Base-by-base conservation (phyloP, 306 rosid species). In the Cicer chorassanicum region DNA sequence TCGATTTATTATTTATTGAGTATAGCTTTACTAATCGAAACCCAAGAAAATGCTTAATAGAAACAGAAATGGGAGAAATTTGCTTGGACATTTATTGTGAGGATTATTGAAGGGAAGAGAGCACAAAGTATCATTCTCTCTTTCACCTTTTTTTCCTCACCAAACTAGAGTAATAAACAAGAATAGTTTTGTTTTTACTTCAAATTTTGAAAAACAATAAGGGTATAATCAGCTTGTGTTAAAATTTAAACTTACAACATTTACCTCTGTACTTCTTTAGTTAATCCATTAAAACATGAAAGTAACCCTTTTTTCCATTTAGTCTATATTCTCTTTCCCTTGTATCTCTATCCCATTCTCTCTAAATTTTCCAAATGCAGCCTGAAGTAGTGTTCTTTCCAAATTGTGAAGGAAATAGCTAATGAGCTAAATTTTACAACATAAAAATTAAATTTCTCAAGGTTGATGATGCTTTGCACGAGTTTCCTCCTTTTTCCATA, bases 371-470 rank as follows among this genome's bases (percentile, higher is more conserved):
- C 15, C 18, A 56, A 70, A 57, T 39, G 39, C 46, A 49, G 62
- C 68, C 53, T 45, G 41, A 10, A 54, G 78, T 65, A 18, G 42
- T 15, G 6, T 55, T 70, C 71, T 62, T 34, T 42, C 63, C 57
- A 59, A 51, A 40, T 29, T 77, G 56, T 14, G 77, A 45, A 48
- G 53, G 75, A 39, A 74, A 62, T 55, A 9, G 29, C 62, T 15
- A 68, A 53, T 68, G 59, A 46, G 15, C 74, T 62, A 53, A 51
- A 51, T 12, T 78, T 72, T 68, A 78, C 86, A 73, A 24, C 42
- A 62, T 48, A 70, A n/a, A 63, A 55, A 24, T 13, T 41, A 45
- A 56, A 65, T 56, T 65, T 48, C 60, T 29, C 39, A 66, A 6
- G 41, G 68, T 38, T 60, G 77, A n/a, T 72, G 59, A n/a, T 72